phyloP scores from a whole-genome alignment of 1,139 yeast genomes.

The Yamadazyma taylorii region DNA sequence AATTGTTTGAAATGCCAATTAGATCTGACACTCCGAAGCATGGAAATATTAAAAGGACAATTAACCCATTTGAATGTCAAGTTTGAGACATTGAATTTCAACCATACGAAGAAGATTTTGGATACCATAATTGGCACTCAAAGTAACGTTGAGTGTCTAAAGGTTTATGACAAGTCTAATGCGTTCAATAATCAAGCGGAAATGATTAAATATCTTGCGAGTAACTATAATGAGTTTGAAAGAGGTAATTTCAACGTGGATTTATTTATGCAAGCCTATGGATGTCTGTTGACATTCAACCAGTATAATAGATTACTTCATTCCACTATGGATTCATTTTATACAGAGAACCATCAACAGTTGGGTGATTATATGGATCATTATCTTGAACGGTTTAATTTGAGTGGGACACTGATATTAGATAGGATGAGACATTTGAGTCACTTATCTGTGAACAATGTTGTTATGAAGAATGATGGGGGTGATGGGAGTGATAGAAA shows the following conservation, averaged over 20 bases:
- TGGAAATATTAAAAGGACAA: conserved; percentile 3
- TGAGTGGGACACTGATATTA: conserved; percentile 2
- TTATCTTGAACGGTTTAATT: too few species aligned
- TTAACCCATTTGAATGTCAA: conserved; percentile 7
- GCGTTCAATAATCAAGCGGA: conserved; percentile 12
- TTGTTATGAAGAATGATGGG: background rate
- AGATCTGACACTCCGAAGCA: conserved; percentile 6
- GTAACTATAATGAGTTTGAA: conserved; percentile 9
- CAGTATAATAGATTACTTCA: background rate
- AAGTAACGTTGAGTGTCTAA: conserved; percentile 5
- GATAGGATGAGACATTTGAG: background rate
- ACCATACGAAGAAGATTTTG: conserved; percentile 8
- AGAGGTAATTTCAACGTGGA: conserved; percentile 9
- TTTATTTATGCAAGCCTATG: conserved; percentile 3
- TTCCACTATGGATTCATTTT: conserved; percentile 4
- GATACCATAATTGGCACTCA: conserved; percentile 7
- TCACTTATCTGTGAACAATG: conserved; percentile 3
- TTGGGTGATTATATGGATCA: conserved; percentile 6
- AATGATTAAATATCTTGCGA: conserved; percentile 6
- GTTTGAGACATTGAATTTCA: conserved; percentile 13
- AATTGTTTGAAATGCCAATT: conserved; percentile 16
- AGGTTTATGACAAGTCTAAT: conserved; percentile 15
- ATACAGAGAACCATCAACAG: conserved; percentile 1
- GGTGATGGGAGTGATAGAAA: too few species aligned
- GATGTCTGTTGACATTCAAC: background rate